Base-by-base conservation (phyloP, 805 yeast species). In the Kazachstania taianensis region DNA sequence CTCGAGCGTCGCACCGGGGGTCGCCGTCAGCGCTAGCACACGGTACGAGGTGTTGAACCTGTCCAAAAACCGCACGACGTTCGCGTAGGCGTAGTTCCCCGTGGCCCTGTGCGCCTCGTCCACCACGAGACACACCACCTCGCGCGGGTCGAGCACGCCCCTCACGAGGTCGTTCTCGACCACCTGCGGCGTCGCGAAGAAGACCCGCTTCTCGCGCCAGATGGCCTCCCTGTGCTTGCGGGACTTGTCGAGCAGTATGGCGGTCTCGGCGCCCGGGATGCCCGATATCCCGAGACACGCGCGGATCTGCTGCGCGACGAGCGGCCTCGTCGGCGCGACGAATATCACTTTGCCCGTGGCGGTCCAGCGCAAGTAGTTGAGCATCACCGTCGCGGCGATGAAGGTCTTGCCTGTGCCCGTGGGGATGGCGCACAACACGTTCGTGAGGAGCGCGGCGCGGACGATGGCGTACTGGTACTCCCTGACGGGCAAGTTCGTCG, bases 361-460 rank as follows among this genome's bases (percentile, higher is more conserved):
- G 15, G 87, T 81, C 98, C 98, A 92, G 33, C 94, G 62, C 46
- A 72, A 77, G 60, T 71, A 92, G 53, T 92, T 92, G 38, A 86
- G 66, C 86, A 92, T 92, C 16, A 89, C 89, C 0, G 94, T 80
- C 25, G 94, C 78, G 2, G 98, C 97, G 51, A 92, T 86, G 44
- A 92, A 85, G 0, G 99, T 92, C 61, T 92, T 92, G 27, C 99
- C 99, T 55, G 87, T 66, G 45, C 99, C 99, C 0, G 99, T 92
- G 1, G 99, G 99, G 12, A 92, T 72, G 0, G 96, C 94, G 52
- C 94, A 89, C 17, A 92, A 63, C 3, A 80, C 55, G 51, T 92
- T 92, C 42, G 76, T 67, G 48, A 72, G 75, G 25, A 92, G 62
- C 0, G 96, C 78, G 39, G 74, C 71, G 31, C 67, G 64, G 3